Conservation (phyloP, 257 asterid genomes). For the Cordia subcordata region DNA sequence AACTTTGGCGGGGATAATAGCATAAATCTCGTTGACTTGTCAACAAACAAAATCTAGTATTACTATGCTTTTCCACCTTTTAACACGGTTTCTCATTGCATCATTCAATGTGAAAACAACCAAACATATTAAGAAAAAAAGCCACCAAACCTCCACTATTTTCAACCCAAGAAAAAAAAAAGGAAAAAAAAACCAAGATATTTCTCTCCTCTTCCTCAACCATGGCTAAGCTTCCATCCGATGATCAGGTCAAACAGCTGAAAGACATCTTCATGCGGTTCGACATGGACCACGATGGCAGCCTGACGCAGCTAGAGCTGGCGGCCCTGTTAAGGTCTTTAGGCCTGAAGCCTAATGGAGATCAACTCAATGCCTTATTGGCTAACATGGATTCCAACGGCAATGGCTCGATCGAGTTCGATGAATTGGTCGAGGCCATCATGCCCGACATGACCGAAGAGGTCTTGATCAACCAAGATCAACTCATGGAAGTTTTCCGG, state of each 20-base stretch:
- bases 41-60: too few relatives aligned
- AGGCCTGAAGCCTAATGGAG: constrained; percentile 40
- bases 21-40: too few relatives aligned
- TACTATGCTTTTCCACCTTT: neutral
- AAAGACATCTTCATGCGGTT: constrained; percentile 42
- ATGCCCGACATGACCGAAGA: constrained; percentile 46
- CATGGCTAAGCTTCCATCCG: constrained; percentile 33
- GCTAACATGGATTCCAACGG: constrained; percentile 49
- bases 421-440: constrained; percentile 41
- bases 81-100: neutral
- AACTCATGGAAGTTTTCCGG: constrained; percentile 42
- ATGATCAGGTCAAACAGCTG: constrained; percentile 41
- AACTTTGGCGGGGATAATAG: too few relatives aligned
- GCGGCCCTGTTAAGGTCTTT: constrained; percentile 51
- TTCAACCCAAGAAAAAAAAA: neutral
- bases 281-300: constrained; percentile 46
- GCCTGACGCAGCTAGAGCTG: constrained; percentile 48
- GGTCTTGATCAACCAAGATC: constrained; percentile 44
- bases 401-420: constrained; percentile 47
- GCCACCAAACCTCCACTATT: neutral
- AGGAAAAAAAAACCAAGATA: too few relatives aligned
- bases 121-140: neutral
- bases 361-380: constrained; percentile 34
- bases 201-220: constrained; percentile 1
- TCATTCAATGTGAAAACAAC: neutral